Evolutionary conservation across 2,329 filamentous ascomycete genomes (phyloP).

Genomic region (Beauveria pseudobassiana): DNA sequence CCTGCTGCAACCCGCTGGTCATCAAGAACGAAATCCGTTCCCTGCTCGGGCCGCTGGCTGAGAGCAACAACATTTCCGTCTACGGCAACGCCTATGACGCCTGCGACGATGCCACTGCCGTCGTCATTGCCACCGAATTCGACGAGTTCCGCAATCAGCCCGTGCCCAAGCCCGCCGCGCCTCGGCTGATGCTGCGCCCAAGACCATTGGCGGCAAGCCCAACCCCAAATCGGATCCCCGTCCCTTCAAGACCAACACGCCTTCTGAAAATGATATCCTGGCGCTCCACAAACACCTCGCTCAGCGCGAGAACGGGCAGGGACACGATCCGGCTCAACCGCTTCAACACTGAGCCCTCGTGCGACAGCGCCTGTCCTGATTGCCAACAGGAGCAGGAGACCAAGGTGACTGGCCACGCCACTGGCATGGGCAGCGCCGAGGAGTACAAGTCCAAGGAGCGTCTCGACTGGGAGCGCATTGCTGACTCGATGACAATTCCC

Average conservation of each 20-base stretch:
- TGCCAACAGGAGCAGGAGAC: constrained; percentile 35
- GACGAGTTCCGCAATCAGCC: constrained; percentile 45
- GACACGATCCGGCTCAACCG: constrained; percentile 38
- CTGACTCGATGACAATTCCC: constrained; percentile 42
- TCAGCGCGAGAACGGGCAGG: constrained; percentile 21
- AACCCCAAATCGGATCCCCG: constrained; percentile 38
- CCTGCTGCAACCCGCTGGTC: constrained; percentile 50
- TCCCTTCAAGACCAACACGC: constrained; percentile 31
- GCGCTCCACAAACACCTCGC: constrained; percentile 40
- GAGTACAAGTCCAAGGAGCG: constrained; percentile 40
- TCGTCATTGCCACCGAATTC: constrained; percentile 49
- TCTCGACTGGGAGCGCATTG: constrained; percentile 45
- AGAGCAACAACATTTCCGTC: constrained; percentile 36
- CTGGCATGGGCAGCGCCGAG: constrained; percentile 34
- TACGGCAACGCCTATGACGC: constrained; percentile 43
- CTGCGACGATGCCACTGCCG: constrained; percentile 40
- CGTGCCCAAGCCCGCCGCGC: constrained; percentile 21
- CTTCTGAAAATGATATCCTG: constrained; percentile 39
- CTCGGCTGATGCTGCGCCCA: constrained; percentile 6
- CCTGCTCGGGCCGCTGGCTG: constrained; percentile 31
- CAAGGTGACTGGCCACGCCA: constrained; percentile 31
- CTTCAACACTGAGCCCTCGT: constrained; percentile 37
- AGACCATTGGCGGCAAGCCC: constrained; percentile 26
- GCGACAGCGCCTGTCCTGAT: constrained; percentile 41
- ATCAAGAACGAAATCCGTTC: constrained; percentile 42